Base-by-base conservation (phyloP, 2,329 filamentous ascomycete genomes). In the Colletotrichum orbiculare region DNA sequence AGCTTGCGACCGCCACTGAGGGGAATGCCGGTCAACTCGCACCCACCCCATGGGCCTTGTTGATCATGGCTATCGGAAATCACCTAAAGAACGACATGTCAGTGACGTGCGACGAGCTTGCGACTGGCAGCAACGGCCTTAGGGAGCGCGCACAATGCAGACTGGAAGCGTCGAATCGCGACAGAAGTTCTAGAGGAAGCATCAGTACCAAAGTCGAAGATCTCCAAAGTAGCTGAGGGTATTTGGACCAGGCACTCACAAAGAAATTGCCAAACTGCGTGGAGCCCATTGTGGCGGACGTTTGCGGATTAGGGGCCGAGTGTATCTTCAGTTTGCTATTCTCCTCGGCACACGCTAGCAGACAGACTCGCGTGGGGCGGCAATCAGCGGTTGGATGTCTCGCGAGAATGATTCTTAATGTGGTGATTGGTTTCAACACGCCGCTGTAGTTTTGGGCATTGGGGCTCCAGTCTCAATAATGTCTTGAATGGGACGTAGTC, bases 91-190 rank as follows among this genome's bases (percentile, higher is more conserved):
- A 69, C 37, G 57, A 60, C 66, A 15, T 69, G 70, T 73, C 54
- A 70, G 70, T 59, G 41, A 8, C 54, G 15, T 41, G 38, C 10
- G 15, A 39, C 39, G 54, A 58, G 53, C 57, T 54, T 39, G 64
- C 65, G 54, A 57, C 63, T 52, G 69, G 55, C 33, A 50, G 33
- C 35, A 17, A 13, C 17, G 46, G 38, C 33, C 8, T 17, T 8
- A 8, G 38, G 41, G 37, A 17, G 86, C 90, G 25, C 25, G 73
- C 85, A 94, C 91, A 85, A 95, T 95, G 84, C 92, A 96, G 72
- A 95, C 83, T 59, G 92, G 92, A 72, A 95, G 83, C 63, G 91
- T 94, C 72, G 92, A 92, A 81, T 94, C 91, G 76, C 87, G 90
- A 84, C 92, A 96, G 77, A 96, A 94, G 75, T 91, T 82, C 91